Evolutionary conservation across 2,329 filamentous ascomycete species (phyloP).

Genomic region (Tolypocladium amazonense): DNA sequence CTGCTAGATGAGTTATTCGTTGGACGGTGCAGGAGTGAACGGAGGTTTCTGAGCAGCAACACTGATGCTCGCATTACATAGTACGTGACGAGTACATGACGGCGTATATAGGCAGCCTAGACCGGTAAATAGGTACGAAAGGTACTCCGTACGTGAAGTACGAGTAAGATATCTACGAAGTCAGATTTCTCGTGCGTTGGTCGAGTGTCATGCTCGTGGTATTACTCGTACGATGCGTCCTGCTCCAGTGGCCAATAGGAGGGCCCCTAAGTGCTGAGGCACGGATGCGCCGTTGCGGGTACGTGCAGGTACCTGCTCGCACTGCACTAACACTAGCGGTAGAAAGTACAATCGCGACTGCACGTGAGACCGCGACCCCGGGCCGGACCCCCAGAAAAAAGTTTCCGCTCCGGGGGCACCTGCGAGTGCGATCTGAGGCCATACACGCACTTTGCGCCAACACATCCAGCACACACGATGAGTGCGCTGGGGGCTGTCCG

Average conservation of each 20-base stretch:
- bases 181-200: background rate
- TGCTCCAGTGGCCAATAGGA: background rate
- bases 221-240: background rate
- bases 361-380: background rate
- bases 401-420: background rate
- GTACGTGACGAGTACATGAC: background rate
- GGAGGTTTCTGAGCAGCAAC: no score
- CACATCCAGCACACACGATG: constrained; percentile 18
- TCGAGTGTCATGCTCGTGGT: background rate
- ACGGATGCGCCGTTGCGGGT: background rate
- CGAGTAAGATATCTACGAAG: background rate
- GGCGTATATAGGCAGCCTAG: background rate
- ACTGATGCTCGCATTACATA: background rate
- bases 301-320: background rate
- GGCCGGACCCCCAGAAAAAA: background rate
- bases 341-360: background rate
- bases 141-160: no score
- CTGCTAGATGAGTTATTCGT: background rate
- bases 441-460: constrained; percentile 1
- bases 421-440: background rate
- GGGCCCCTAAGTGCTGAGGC: background rate
- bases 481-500: constrained; percentile 27
- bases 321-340: background rate
- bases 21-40: background rate
- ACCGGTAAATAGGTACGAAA: background rate